phyloP scores from a whole-genome alignment of 2,329 filamentous ascomycete genomes.

The Neurospora crassa region DNA sequence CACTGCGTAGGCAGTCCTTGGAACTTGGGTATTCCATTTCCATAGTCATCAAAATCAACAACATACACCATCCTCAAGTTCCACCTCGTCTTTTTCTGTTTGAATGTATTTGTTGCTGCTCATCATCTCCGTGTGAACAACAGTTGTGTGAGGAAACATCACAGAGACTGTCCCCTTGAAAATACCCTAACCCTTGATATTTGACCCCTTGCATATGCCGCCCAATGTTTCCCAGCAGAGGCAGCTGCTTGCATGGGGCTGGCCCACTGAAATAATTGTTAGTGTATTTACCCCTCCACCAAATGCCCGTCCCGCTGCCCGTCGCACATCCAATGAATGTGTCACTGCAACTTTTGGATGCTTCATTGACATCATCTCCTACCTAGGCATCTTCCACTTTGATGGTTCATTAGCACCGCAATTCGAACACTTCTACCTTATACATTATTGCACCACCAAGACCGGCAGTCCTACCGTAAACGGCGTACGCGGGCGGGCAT shows the following conservation, averaged over 20 bases:
- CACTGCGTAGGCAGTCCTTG: too few species aligned
- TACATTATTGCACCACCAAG: neutral
- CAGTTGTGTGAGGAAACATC: too few species aligned
- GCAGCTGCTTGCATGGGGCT: neutral
- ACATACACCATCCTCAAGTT: too few species aligned
- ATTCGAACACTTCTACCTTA: neutral
- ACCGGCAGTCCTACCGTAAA: neutral
- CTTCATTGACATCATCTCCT: neutral
- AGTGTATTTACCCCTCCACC: neutral
- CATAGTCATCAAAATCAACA: too few species aligned
- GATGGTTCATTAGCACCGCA: neutral
- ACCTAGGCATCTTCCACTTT: neutral
- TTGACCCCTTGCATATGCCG: too few species aligned
- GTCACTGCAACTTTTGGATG: neutral
- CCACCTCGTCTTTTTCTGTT: too few species aligned
- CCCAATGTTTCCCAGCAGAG: too few species aligned
- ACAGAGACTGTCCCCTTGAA: too few species aligned
- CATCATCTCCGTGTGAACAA: too few species aligned
- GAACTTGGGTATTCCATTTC: too few species aligned
- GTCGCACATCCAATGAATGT: neutral
- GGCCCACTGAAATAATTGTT: neutral
- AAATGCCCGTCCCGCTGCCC: neutral
- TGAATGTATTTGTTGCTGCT: too few species aligned
- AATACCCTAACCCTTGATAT: neutral
- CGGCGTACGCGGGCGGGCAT: neutral